These are phyloP conservation scores for Chlamydomonas reinhardtii DNA, from an alignment of 163 green algal genomes.

Conservation along the genomic window DNA sequence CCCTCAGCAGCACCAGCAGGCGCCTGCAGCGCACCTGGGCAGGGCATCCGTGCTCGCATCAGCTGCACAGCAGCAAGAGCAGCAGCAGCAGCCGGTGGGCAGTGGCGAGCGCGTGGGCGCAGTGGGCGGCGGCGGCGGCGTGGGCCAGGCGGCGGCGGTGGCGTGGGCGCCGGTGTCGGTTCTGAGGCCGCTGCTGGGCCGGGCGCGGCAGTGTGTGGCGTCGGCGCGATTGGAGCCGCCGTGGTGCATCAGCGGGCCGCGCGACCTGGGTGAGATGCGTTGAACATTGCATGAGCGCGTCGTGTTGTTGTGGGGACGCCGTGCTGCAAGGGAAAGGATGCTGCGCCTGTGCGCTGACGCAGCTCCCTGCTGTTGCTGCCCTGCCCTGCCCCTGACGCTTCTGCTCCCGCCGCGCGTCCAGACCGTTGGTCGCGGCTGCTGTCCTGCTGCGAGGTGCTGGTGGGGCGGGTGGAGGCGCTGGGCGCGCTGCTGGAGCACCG, in stretches of 20 bases:
- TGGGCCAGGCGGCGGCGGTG: not conserved
- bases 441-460: conserved; percentile 7
- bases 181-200: conserved; percentile 22
- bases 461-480: conserved; percentile 17
- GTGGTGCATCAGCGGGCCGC: not conserved
- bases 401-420: not conserved
- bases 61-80: no score
- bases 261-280: not conserved
- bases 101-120: not conserved
- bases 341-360: no score
- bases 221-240: conserved; percentile 6
- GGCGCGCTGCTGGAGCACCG: conserved; percentile 4
- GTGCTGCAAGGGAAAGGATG: no score
- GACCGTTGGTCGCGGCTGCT: conserved; percentile 11
- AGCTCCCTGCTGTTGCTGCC: no score
- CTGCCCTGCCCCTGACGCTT: no score
- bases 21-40: no score
- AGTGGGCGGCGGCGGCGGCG: conserved; percentile 15
- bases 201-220: conserved; percentile 2
- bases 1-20: no score
- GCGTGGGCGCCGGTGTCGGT: conserved; percentile 32
- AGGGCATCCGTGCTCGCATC: no score
- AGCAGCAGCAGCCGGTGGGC: not conserved
- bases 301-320: no score
- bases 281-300: no score